phyloP scores from a whole-genome alignment of 148 eudicot species.

The Cornus florida region DNA sequence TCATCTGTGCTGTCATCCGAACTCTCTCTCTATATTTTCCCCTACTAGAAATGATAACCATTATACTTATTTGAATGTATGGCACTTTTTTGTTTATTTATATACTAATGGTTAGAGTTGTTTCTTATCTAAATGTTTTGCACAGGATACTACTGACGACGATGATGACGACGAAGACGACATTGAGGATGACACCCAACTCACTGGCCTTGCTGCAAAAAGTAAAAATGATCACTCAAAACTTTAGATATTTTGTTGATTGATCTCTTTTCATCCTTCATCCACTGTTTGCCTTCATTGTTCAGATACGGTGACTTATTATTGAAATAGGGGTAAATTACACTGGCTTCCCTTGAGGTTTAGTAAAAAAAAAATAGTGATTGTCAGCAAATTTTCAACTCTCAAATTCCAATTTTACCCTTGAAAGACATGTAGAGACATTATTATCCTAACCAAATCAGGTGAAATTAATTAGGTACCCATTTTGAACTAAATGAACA shows the following conservation, averaged over 20 bases:
- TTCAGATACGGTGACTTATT: not conserved
- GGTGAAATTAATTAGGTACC: too few species aligned
- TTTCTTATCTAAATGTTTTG: slow-evolving; percentile 3
- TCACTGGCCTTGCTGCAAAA: slow-evolving; percentile 58
- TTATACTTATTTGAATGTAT: not conserved
- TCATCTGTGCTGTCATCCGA: not conserved
- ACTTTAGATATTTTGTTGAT: not conserved
- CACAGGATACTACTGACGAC: slow-evolving; percentile 47
- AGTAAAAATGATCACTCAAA: slow-evolving; percentile 43
- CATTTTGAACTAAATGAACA: too few species aligned
- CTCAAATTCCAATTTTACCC: too few species aligned
- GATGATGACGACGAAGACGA: slow-evolving; percentile 48
- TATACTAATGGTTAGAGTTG: not conserved
- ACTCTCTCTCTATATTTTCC: not conserved
- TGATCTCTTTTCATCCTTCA: not conserved
- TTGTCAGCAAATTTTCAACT: too few species aligned
- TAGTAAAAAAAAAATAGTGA: too few species aligned
- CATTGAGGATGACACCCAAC: slow-evolving; percentile 41
- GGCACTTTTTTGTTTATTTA: not conserved
- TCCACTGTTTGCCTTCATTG: not conserved
- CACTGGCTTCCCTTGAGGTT: too few species aligned
- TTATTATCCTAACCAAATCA: too few species aligned
- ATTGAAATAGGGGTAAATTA: not conserved
- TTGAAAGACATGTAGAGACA: too few species aligned
- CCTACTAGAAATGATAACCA: not conserved